Conservation (phyloP, 2,329 filamentous ascomycete species). For the Cladosporium sp. region DNA sequence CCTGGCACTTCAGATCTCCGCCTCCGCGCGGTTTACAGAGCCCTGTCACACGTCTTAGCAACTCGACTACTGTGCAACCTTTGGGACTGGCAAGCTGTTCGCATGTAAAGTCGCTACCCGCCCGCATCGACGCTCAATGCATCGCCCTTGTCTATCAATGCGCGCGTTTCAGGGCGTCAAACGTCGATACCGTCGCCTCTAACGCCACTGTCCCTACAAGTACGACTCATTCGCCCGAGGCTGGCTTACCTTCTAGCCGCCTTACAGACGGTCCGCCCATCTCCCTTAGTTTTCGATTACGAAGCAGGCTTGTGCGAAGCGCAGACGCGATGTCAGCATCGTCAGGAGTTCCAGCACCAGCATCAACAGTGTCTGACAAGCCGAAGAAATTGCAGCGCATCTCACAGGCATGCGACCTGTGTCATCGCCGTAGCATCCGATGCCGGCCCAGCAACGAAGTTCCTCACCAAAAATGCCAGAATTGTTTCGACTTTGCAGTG, state of each 20-base stretch:
- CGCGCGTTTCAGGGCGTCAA: neutral
- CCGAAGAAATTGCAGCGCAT: slow-evolving; percentile 34
- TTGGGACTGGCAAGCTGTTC: neutral
- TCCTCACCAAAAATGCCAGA: slow-evolving; percentile 41
- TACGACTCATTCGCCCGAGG: neutral
- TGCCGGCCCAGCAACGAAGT: slow-evolving; percentile 38
- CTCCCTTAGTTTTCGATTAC: neutral
- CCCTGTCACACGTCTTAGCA: neutral
- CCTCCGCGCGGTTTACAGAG: neutral
- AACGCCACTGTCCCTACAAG: neutral
- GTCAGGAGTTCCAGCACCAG: slow-evolving; percentile 1
- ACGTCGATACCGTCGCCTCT: no score
- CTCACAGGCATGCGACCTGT: slow-evolving; percentile 44
- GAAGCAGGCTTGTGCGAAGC: slow-evolving; percentile 3
- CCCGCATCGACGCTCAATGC: neutral
- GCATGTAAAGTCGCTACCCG: neutral
- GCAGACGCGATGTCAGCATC: slow-evolving; percentile 9
- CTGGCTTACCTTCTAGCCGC: slow-evolving; percentile 7
- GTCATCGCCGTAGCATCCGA: slow-evolving; percentile 46
- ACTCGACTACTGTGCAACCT: neutral
- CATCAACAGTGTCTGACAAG: slow-evolving; percentile 17
- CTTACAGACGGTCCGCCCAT: neutral
- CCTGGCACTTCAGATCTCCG: neutral
- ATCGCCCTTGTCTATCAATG: neutral
- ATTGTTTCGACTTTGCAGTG: slow-evolving; percentile 48